Evolutionary conservation across 176 grass and related monocot genomes (phyloP).

Genomic region (Areca catechu): DNA sequence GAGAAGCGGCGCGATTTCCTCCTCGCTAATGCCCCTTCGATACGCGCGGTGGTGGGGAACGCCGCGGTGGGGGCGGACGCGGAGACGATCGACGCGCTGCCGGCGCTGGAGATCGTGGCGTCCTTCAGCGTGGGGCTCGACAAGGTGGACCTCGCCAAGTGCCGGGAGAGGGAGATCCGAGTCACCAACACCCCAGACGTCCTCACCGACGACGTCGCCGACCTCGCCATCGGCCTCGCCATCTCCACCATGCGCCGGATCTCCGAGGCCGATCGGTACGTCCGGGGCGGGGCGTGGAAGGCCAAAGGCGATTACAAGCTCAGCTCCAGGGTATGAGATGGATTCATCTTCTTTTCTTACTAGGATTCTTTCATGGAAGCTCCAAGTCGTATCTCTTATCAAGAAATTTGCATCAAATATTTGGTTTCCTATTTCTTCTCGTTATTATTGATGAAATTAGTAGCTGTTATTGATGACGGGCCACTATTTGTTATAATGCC

Average conservation of each 20-base stretch:
- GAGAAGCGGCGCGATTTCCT: constrained; percentile 38
- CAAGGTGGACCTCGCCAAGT: constrained; percentile 67
- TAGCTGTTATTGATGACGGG: too few species aligned
- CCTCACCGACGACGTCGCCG: constrained; percentile 94
- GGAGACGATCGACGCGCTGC: constrained; percentile 58
- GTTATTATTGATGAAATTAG: too few species aligned
- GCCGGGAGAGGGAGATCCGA: constrained; percentile 54
- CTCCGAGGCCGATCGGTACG: constrained; percentile 43
- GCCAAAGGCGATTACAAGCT: constrained; percentile 34
- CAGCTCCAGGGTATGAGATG: constrained; percentile 42
- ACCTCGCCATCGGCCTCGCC: constrained; percentile 73
- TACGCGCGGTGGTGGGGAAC: constrained; percentile 64
- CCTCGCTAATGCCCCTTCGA: constrained; percentile 37
- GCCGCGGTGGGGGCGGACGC: constrained; percentile 27
- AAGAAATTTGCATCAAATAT: too few species aligned
- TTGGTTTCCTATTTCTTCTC: too few species aligned
- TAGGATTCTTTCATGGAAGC: too few species aligned
- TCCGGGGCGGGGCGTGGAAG: constrained; percentile 47
- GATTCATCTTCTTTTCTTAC: background rate
- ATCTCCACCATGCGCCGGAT: constrained; percentile 55
- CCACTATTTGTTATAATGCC: too few species aligned
- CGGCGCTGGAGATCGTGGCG: constrained; percentile 65
- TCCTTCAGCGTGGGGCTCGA: constrained; percentile 85
- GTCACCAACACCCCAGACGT: constrained; percentile 96
- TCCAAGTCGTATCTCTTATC: too few species aligned